Percentiles rank a stretch among this genome's conserved stretches.
phyloP scores from a whole-genome alignment of 768 basidiomycete species.

The Sporobolomyces phaffii region DNA sequence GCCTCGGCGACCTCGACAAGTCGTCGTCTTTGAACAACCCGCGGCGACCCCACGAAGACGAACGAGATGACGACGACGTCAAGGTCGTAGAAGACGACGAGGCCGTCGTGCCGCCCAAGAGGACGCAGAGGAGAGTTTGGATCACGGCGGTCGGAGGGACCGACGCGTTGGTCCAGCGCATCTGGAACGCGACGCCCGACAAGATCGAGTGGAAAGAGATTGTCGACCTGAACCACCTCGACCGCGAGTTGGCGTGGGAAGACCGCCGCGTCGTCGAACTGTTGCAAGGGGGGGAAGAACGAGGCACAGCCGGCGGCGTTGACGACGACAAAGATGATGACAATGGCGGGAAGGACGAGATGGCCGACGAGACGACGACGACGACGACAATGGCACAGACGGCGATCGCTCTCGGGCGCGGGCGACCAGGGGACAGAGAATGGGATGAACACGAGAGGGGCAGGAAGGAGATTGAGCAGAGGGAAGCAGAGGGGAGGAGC shows the following conservation, averaged over 20 bases:
- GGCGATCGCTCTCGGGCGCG: too few species aligned
- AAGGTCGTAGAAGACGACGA: background rate
- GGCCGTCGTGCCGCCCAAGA: background rate
- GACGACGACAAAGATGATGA: background rate
- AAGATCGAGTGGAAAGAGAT: constrained; percentile 27
- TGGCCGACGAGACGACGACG: background rate
- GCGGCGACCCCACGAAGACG: background rate
- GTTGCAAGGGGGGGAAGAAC: background rate
- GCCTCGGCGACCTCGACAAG: background rate
- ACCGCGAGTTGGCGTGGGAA: constrained; percentile 17
- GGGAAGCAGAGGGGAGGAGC: background rate
- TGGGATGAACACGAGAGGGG: constrained; percentile 15
- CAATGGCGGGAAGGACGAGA: background rate
- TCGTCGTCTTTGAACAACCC: too few species aligned
- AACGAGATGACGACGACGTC: background rate
- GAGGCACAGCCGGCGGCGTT: background rate
- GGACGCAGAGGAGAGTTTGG: constrained; percentile 3
- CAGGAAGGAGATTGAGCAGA: constrained; percentile 24
- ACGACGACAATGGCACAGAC: background rate
- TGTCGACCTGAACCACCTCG: constrained; percentile 11
- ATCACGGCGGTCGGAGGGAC: constrained; percentile 28
- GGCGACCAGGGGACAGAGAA: background rate
- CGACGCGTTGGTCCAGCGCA: constrained; percentile 15
- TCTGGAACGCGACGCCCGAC: background rate
- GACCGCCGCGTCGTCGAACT: constrained; percentile 1